Conservation (phyloP, 495 filamentous ascomycete genomes). For the Aspergillus olivimuriae region DNA sequence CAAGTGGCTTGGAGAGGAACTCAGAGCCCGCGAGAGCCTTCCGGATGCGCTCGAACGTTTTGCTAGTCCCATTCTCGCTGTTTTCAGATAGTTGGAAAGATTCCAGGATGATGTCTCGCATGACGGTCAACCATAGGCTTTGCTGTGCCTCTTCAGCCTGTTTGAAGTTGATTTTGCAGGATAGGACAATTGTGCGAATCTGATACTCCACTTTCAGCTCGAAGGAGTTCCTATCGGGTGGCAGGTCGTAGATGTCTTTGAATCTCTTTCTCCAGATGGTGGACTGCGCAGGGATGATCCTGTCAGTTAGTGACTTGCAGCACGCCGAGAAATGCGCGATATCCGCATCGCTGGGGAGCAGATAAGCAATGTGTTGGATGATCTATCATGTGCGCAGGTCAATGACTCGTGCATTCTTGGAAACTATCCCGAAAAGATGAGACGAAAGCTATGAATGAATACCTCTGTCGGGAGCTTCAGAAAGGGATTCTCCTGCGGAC, state of each 20-base stretch:
- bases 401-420: too few species aligned
- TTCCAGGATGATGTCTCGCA: constrained; percentile 25
- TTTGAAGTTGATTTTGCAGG: constrained; percentile 13
- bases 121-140: constrained; percentile 23
- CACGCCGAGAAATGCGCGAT: constrained; percentile 22
- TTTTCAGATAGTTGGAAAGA: constrained; percentile 3
- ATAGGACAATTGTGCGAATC: constrained; percentile 24
- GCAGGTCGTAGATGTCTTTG: constrained; percentile 28
- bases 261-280: constrained; percentile 31
- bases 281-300: constrained; percentile 17
- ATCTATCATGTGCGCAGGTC: constrained; percentile 29
- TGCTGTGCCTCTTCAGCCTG: constrained; percentile 14
- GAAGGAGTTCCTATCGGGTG: constrained; percentile 6
- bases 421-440: too few species aligned
- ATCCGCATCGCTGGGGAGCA: constrained; percentile 28
- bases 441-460: background rate
- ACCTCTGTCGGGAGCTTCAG: constrained; percentile 24
- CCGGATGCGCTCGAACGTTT: constrained; percentile 19
- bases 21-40: constrained; percentile 9
- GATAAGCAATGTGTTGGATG: constrained; percentile 32
- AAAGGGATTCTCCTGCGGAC: too few species aligned
- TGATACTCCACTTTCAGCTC: constrained; percentile 30
- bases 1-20: constrained; percentile 22
- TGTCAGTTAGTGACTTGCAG: constrained; percentile 15
- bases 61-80: constrained; percentile 8